Conservation (phyloP, 257 asterid species). For the Knoxia roxburghii region DNA sequence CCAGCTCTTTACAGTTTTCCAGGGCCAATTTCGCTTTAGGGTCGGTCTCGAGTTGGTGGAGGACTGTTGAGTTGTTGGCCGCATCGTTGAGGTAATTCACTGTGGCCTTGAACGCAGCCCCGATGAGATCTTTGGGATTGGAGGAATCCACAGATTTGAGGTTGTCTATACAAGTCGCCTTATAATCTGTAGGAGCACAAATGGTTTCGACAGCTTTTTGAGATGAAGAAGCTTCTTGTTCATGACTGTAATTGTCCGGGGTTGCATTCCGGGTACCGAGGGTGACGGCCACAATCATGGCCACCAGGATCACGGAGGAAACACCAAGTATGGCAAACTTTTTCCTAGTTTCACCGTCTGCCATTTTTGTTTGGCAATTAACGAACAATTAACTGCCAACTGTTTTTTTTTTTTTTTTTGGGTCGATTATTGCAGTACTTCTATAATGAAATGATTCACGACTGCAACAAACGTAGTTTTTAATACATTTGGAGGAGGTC, state of each 20-base stretch:
- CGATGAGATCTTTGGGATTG: conserved; percentile 66
- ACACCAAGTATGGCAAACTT: conserved; percentile 32
- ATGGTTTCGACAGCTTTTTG: conserved; percentile 52
- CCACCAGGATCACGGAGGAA: conserved; percentile 42
- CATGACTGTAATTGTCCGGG: not conserved
- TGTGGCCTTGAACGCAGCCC: conserved; percentile 44
- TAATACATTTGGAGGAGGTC: no score
- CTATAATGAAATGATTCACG: no score
- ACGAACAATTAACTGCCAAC: conserved; percentile 3
- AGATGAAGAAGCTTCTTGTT: conserved; percentile 25
- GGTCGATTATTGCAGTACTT: not conserved
- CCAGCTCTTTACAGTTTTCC: conserved; percentile 49
- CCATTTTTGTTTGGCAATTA: conserved; percentile 38
- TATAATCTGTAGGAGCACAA: conserved; percentile 64
- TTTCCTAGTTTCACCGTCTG: conserved; percentile 29
- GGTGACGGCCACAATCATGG: conserved; percentile 50
- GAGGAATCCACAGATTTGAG: conserved; percentile 32
- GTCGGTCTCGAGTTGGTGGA: conserved; percentile 33
- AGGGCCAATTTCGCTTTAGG: conserved; percentile 49
- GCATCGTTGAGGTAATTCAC: conserved; percentile 32
- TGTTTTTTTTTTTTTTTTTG: not conserved
- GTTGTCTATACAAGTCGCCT: conserved; percentile 44
- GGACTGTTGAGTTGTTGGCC: conserved; percentile 32
- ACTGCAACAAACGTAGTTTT: no score
- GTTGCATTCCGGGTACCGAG: conserved; percentile 14